Base-by-base conservation (phyloP, 768 basidiomycete species). In the Phylloporus sp. region DNA sequence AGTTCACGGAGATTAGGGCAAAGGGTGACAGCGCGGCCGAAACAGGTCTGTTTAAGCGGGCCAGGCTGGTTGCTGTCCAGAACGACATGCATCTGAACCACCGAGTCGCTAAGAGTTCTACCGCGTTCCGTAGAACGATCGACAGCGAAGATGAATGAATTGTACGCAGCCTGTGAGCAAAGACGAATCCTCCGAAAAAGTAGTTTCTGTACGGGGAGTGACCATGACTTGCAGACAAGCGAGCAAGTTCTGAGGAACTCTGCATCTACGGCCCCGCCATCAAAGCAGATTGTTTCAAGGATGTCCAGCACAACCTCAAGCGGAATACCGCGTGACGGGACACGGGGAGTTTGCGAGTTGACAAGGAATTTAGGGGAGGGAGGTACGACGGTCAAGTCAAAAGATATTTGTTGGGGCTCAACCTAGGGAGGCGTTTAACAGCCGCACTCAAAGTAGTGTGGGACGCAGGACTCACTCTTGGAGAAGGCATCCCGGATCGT, bases 21-120 rank as follows among this genome's bases (percentile, higher is more conserved):
- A 18, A 75, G 66, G 7, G 73, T 70, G 45, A 86, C 76, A 8
- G 80, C 83, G 34, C 70, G 69, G 23, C 81, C 82, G 63, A 88
- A 83, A 18, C 80, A 78, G 24, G 68, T 70, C 50, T 80, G 78
- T 45, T 75, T 71, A 40, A 88, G 74, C 28, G 76, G 72, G 41
- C 69, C 73, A 13, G 84, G 86, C 54, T 89, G 84, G 59, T 84
- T 86, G 61, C 79, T 74, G 71, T 89, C 88, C 47, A 90, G 60
- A 32, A 81, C 73, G 29, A 80, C 78, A 23, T 73, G 73, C 64
- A 89, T 70, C 13, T 74, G 73, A 28, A 72, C 65, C 43, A 87
- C 82, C 2, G 81, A 69, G 59, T 79, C 76, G 23, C 74, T 76
- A 40, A 85, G 76, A 44, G 75, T 63, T 43, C 73, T 68, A 22